Evolutionary conservation across 441 rosid genomes (phyloP), one percentile per base, ranked within the genome.

Genomic region (Pelargonium myrrhifolium): DNA sequence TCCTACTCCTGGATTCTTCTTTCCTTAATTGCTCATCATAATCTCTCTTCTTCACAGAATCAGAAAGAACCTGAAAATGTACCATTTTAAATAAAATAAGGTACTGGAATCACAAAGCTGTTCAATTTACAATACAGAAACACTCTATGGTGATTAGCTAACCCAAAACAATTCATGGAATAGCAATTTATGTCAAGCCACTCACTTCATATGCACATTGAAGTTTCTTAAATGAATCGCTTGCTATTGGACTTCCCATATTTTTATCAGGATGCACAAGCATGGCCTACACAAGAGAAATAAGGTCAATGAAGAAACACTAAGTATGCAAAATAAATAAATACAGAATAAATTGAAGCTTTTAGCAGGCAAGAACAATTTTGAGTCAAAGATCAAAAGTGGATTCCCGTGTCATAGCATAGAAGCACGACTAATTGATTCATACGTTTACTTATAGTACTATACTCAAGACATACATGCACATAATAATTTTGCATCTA

Each of bases 221-320:
- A 80, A 95, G 85, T 80, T 92, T 95, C 87, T 95, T 92, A 80
- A 95, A 95, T 37, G 99, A 90, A 78, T 95, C 99, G 75, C 99
- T 90, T 20, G 99, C 98, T 49, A 84, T 73, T 42, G 96, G 82
- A 82, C 88, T 95, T 71, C 99, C 98, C 97, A 85, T 85, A 75
- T 92, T 95, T 77, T 95, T 95, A 83, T 92, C 99, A 6, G 99
- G 99, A 87, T 95, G 99, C 65, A 95, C 99, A 80, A 92, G 85
- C 97, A 89, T 92, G 71, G 99, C 99, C 99, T 95, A 73, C 74
- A 81, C 26, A 83, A 31, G 47, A 69, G 39, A 71, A 67, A 21
- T 59, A 66, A 6, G 60, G 64, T 11, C 4, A 26, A 60, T 60
- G 31, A 60, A 20, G 26, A 18, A 55, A 9, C 60, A 55, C 24